These are phyloP conservation scores for Haplosporangium sp. DNA, from an alignment of 371 early-diverging fungal genomes.

Conservation along the genomic window DNA sequence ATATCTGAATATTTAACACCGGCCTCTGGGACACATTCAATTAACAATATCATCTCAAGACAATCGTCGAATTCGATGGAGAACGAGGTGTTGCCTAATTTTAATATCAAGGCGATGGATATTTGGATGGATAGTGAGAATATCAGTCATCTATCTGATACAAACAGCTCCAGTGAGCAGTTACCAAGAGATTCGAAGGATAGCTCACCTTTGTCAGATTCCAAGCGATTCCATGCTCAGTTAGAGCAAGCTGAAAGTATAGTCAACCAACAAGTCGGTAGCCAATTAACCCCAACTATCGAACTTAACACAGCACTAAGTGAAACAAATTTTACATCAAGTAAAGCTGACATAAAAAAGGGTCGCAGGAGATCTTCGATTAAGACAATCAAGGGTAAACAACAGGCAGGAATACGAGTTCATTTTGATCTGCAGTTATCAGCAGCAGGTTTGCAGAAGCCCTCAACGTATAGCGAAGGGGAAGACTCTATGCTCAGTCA, in stretches of 20 bases:
- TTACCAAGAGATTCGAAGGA: not conserved
- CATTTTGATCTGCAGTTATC: conserved; percentile 20
- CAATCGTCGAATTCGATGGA: not conserved
- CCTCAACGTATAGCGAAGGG: not conserved
- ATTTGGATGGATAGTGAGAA: not conserved
- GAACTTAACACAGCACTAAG: not conserved
- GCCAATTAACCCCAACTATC: no score
- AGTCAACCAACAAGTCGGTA: not conserved
- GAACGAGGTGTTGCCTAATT: not conserved
- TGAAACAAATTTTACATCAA: not conserved
- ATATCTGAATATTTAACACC: not conserved
- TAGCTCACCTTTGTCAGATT: not conserved
- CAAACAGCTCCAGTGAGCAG: not conserved
- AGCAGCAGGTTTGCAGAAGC: not conserved
- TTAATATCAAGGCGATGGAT: conserved; percentile 1
- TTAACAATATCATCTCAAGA: not conserved
- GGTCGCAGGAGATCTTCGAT: conserved; percentile 33
- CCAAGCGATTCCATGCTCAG: not conserved
- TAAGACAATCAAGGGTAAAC: conserved; percentile 8
- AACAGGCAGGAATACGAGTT: conserved; percentile 12
- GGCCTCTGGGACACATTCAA: not conserved
- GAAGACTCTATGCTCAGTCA: not conserved
- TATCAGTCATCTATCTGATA: not conserved
- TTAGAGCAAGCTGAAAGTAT: not conserved
- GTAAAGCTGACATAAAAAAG: conserved; percentile 7